Conservation (phyloP, 2,329 filamentous ascomycete genomes). For the Aureobasidium sp. region DNA sequence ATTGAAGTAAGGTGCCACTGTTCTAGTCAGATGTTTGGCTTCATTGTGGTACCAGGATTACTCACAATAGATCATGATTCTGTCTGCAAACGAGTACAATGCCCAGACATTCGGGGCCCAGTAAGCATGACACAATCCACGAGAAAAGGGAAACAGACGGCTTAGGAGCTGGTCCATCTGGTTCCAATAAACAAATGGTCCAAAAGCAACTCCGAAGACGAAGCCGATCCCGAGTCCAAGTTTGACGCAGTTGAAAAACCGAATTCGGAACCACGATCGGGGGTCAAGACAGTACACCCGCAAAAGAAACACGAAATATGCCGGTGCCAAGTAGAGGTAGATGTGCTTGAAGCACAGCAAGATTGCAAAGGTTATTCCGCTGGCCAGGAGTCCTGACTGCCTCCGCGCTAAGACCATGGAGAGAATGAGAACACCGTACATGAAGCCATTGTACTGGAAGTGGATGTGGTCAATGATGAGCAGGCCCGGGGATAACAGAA, state of each 20-base stretch:
- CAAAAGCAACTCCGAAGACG: conserved; percentile 76
- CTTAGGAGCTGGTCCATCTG: conserved; percentile 79
- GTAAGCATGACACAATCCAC: conserved; percentile 92
- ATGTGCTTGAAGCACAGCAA: conserved; percentile 96
- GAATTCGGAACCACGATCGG: conserved; percentile 64
- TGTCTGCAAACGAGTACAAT: conserved; percentile 85
- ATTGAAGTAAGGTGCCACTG: conserved; percentile 75
- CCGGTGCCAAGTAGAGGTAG: conserved; percentile 90
- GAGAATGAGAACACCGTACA: conserved; percentile 83
- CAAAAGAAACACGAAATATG: conserved; percentile 92
- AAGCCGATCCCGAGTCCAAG: conserved; percentile 64
- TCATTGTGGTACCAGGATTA: too few relatives aligned
- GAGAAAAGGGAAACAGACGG: conserved; percentile 85
- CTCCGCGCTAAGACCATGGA: conserved; percentile 78
- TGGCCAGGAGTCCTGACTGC: conserved; percentile 65
- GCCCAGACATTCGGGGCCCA: conserved; percentile 99
- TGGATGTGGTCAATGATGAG: conserved; percentile 98
- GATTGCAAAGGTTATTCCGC: conserved; percentile 75
- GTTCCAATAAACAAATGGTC: conserved; percentile 73
- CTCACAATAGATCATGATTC: conserved; percentile 73
- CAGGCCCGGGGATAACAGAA: conserved; percentile 84
- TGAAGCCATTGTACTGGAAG: conserved; percentile 97
- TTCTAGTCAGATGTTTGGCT: not conserved
- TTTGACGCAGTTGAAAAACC: conserved; percentile 73
- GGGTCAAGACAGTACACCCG: conserved; percentile 79